Base-by-base conservation (phyloP, 139 green algal genomes). In the Astrephomene gubernaculifera region DNA sequence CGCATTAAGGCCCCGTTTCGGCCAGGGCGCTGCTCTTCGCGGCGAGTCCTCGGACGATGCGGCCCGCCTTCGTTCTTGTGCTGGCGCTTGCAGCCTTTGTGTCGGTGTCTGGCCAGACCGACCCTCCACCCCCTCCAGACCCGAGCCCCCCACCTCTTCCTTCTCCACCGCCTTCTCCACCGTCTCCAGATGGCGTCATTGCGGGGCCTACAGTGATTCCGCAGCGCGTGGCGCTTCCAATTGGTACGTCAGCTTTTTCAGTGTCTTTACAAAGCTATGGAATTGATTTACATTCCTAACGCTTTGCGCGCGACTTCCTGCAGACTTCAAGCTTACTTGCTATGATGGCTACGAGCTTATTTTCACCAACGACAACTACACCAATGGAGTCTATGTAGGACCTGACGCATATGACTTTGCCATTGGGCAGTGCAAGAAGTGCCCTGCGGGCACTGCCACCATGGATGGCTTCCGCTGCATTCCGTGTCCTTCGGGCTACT, bases 311-410 rank as follows among this genome's bases (percentile, higher is more conserved):
- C n/a, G n/a, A n/a, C n/a, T n/a, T 38, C 36, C 1, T 29, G 35
- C 79, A 86, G 79, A 29, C 24, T 86, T 70, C 33, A 65, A 65
- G 33, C 24, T 86, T 9, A 78, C 64, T 22, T 86, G 79, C 52
- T 86, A 45, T 41, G 79, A 86, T 60, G 79, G 79, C 27, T 69
- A 76, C 4, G 79, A 86, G 79, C 79, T 86, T 9, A 86, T 86
- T 27, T 86, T 61, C 36, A 70, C 79, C 3, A 86, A 86, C n/a
- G 79, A 86, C 52, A 53, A 69, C 1, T 86, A 78, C 33, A 43
- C 35, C 24, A 52, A 84, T 25, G 78, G 78, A 10, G 43, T 74
- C 2, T 33, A 52, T 1, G 41, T 35, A 1, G 9, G 19, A 1
- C 14, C n/a, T 24, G 78, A 84, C 44, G 5, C 7, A 2, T 84